Evolutionary conservation across 2,329 filamentous ascomycete species (phyloP).

Genomic region (Lomentospora prolificans): DNA sequence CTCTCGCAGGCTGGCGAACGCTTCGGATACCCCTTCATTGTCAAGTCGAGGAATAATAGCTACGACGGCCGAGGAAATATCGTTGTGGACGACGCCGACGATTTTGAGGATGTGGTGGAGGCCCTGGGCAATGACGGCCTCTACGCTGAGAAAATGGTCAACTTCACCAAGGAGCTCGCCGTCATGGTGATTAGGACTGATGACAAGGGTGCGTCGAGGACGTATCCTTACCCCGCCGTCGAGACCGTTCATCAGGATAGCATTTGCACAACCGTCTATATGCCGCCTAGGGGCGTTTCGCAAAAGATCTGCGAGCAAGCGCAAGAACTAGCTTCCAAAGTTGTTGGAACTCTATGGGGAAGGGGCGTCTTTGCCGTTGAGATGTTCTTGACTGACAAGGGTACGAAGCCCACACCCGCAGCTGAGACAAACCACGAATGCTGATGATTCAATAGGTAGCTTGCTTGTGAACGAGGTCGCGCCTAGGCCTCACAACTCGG

Average conservation of each 20-base stretch:
- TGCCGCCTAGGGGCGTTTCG: slow-evolving; percentile 65
- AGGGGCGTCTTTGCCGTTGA: slow-evolving; percentile 94
- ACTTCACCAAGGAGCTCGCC: slow-evolving; percentile 78
- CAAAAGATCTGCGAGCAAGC: slow-evolving; percentile 52
- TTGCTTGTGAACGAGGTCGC: slow-evolving; percentile 83
- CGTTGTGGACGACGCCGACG: slow-evolving; percentile 33
- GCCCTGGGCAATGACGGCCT: slow-evolving; percentile 61
- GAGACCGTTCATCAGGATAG: slow-evolving; percentile 94
- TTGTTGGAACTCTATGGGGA: slow-evolving; percentile 71
- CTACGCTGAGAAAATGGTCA: slow-evolving; percentile 84
- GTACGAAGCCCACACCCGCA: no score
- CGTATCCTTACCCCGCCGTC: slow-evolving; percentile 74
- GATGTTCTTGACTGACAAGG: slow-evolving; percentile 76
- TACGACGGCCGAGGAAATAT: slow-evolving; percentile 79
- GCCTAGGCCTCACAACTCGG: slow-evolving; percentile 76
- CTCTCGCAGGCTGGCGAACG: slow-evolving; percentile 52
- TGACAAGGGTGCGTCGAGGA: slow-evolving; percentile 42
- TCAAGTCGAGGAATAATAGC: slow-evolving; percentile 82
- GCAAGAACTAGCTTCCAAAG: slow-evolving; percentile 66
- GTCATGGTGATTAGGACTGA: slow-evolving; percentile 93
- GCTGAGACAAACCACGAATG: no score
- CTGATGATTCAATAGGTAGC: slow-evolving; percentile 31
- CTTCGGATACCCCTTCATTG: slow-evolving; percentile 79
- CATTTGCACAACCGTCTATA: slow-evolving; percentile 88
- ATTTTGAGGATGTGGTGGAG: slow-evolving; percentile 53